Evolutionary conservation across 2,329 filamentous ascomycete species (phyloP).

Genomic region (Calonectria hongkongensis): DNA sequence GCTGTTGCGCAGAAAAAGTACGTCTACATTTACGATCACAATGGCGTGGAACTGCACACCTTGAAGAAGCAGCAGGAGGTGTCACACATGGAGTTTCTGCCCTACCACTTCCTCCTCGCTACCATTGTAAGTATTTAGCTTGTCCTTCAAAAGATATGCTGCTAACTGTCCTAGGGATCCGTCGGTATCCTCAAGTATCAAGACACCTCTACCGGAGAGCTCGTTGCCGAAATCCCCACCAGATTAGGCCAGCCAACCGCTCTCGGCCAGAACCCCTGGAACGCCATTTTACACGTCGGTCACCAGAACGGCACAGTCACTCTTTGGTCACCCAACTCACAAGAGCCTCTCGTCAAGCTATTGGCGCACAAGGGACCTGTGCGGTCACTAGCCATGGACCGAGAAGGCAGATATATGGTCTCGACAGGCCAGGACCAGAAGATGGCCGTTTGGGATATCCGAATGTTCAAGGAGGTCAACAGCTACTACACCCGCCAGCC

Average conservation of each 20-base stretch:
- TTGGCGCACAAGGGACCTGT: slow-evolving; percentile 93
- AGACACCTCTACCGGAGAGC: slow-evolving; percentile 93
- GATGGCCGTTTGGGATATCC: slow-evolving; percentile 97
- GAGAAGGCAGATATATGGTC: slow-evolving; percentile 96
- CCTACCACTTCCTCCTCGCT: slow-evolving; percentile 95
- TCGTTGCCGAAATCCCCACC: slow-evolving; percentile 90
- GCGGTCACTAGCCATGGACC: slow-evolving; percentile 87
- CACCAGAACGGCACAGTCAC: slow-evolving; percentile 97
- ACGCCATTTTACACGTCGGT: slow-evolving; percentile 92
- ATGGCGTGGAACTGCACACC: slow-evolving; percentile 94
- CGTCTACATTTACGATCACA: slow-evolving; percentile 95
- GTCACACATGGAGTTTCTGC: slow-evolving; percentile 94
- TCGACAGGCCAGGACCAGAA: slow-evolving; percentile 91
- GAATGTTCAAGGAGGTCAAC: slow-evolving; percentile 94
- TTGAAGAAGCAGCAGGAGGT: slow-evolving; percentile 93
- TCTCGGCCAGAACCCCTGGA: slow-evolving; percentile 91
- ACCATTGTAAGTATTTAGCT: slow-evolving; percentile 78
- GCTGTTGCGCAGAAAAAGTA: slow-evolving; percentile 97
- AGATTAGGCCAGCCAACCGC: slow-evolving; percentile 89
- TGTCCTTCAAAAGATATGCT: accelerated
- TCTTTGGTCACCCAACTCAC: slow-evolving; percentile 95
- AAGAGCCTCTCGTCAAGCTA: slow-evolving; percentile 91
- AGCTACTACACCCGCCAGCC: slow-evolving; percentile 90
- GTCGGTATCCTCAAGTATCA: slow-evolving; percentile 94
- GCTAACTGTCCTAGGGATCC: slow-evolving; percentile 73